Evolutionary conservation across 2,329 filamentous ascomycete genomes (phyloP), one percentile per base, ranked within the genome.

Genomic region (Geoglossum cookeanum): DNA sequence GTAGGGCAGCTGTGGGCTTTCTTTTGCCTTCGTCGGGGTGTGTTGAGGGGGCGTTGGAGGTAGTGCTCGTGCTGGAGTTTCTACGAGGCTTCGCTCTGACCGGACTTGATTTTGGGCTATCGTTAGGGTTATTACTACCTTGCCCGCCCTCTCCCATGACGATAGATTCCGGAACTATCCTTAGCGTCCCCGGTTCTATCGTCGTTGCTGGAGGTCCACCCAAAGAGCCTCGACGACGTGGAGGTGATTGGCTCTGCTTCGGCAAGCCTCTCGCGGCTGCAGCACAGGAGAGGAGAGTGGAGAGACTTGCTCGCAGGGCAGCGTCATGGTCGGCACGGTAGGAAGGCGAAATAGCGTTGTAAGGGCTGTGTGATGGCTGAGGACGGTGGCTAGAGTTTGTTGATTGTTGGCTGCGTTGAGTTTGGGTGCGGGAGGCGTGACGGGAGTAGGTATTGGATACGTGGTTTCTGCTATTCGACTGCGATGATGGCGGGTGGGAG

Each of bases 201-300:
- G 71, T 68, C 58, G 63, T 64, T 60, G 63, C 59, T 1, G 68
- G 58, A 17, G 65, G 64, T n/a, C 63, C 62, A 11, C 63, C 56
- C 58, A 55, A 11, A 44, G 58, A 45, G 2, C 49, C 49, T 53
- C 30, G 49, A 53, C 49, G 49, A 54, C 65, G 39, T 60, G 64
- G 37, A 51, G 60, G 66, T 44, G 60, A 65, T 52, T 69, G 71
- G 59, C 64, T 64, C 55, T 74, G 72, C 66, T 92, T 95, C 0
- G 84, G 81, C 15, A 92, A 74, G 3, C 85, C 85, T 48, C 92
- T 80, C 1, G 91, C 92, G 0, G 91, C 92, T 2, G 90, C 89
- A 0, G 89, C 91, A 65, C 88, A 94, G n/a, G 91, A 96, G 11
- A 98, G 79, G 11, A 98, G 77, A 0, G 92, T 97, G 0, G 89